A percentile compares a stretch with the other conserved stretches of the same genome.
Conservation (phyloP, 2,329 filamentous ascomycete genomes). For the Xylariaceae sp. region DNA sequence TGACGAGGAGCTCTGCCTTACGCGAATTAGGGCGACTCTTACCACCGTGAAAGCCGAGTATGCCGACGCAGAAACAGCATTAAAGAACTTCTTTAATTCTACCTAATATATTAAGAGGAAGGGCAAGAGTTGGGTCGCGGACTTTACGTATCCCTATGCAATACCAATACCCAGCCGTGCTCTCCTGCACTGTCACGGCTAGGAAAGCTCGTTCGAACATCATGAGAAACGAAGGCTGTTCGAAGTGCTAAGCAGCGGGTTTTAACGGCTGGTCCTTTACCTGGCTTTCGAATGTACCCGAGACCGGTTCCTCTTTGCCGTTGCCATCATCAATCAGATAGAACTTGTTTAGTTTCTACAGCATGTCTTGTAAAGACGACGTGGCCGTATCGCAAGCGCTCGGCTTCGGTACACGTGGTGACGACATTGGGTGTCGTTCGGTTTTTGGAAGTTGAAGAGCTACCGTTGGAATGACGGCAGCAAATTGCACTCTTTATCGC, state of each 20-base stretch:
- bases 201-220: constrained; percentile 31
- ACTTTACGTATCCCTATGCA: constrained; percentile 4
- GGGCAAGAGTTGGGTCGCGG: constrained; percentile 5
- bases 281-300: constrained; percentile 27
- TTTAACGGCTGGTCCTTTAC: constrained; percentile 25
- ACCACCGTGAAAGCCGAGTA: constrained; percentile 78
- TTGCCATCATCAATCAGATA: constrained; percentile 32
- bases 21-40: constrained; percentile 73
- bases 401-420: constrained; percentile 25
- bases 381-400: constrained; percentile 24
- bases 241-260: constrained; percentile 30
- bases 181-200: constrained; percentile 6
- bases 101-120: constrained; percentile 24
- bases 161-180: constrained; percentile 24
- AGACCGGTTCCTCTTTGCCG: constrained; percentile 25
- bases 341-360: constrained; percentile 33
- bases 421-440: constrained; percentile 21
- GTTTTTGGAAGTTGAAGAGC: constrained; percentile 25
- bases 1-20: constrained; percentile 71
- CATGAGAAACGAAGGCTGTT: constrained; percentile 45
- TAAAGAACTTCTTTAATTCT: constrained; percentile 70
- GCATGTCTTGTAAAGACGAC: constrained; percentile 19
- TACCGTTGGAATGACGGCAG: constrained; percentile 24
- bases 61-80: constrained; percentile 69
- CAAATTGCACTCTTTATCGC: constrained; percentile 35